These are phyloP conservation scores for Phytophthora syringae DNA, from an alignment of 352 stramenopile species.

Conservation along the genomic window DNA sequence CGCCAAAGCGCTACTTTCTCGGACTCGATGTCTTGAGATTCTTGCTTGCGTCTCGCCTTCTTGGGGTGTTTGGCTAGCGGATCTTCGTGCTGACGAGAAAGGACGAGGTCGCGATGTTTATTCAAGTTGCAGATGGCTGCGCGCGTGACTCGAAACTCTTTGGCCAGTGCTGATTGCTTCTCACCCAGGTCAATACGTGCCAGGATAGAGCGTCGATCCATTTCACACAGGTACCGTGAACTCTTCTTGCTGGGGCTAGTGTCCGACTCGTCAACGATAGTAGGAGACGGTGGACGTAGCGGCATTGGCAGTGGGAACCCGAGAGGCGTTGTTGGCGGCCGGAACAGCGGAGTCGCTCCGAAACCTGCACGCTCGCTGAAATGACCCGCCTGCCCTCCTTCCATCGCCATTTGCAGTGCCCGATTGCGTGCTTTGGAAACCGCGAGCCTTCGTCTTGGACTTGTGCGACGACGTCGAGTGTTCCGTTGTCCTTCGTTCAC, in stretches of 20 bases:
- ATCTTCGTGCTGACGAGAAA: conserved; percentile 49
- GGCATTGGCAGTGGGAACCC: conserved; percentile 3
- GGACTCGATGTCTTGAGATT: not conserved
- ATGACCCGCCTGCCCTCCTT: not conserved
- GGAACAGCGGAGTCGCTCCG: not conserved
- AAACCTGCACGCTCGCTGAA: not conserved
- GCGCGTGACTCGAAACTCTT: conserved; percentile 65
- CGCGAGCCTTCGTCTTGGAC: conserved; percentile 29
- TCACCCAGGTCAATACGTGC: conserved; percentile 47
- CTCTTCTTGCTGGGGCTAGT: conserved; percentile 30
- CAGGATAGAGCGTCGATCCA: conserved; percentile 56
- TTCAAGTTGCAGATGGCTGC: conserved; percentile 68
- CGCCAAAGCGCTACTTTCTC: conserved; percentile 1
- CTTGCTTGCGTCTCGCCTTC: conserved; percentile 14
- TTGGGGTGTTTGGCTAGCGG: conserved; percentile 55
- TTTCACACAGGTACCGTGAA: conserved; percentile 54
- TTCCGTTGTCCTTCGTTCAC: conserved; percentile 1
- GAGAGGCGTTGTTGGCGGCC: not conserved
- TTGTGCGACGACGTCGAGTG: conserved; percentile 23
- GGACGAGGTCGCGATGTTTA: conserved; percentile 49
- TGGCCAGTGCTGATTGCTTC: conserved; percentile 56
- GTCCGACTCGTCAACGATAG: not conserved
- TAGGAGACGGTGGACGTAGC: not conserved
- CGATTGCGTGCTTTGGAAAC: conserved; percentile 23
- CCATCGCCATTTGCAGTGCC: conserved; percentile 10